These are phyloP conservation scores for Juncus effusus DNA, from an alignment of 176 grass and related monocot species.

Conservation along the genomic window DNA sequence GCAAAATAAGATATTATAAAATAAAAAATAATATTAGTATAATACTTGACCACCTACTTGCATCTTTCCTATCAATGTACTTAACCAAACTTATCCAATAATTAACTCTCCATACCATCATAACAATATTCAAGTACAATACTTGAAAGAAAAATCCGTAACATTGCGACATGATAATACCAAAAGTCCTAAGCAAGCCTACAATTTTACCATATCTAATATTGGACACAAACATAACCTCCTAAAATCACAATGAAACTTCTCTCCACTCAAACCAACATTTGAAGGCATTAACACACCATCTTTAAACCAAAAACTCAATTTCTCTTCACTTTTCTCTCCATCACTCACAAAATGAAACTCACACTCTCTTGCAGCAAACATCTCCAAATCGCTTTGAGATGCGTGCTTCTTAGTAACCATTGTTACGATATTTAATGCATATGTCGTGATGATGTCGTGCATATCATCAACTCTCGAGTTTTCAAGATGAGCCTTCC, in stretches of 20 bases:
- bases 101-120: too few species aligned
- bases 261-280: slow-evolving; percentile 9
- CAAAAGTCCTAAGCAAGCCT: not conserved
- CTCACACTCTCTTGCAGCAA: slow-evolving; percentile 49
- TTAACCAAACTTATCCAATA: too few species aligned
- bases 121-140: too few species aligned
- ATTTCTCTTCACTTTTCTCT: slow-evolving; percentile 34
- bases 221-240: slow-evolving; percentile 63
- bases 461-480: slow-evolving; percentile 77
- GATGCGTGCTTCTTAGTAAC: slow-evolving; percentile 47
- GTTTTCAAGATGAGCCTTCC: slow-evolving; percentile 32
- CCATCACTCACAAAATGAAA: slow-evolving; percentile 48
- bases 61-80: too few species aligned
- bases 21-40: too few species aligned
- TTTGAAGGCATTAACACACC: slow-evolving; percentile 71
- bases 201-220: slow-evolving; percentile 29
- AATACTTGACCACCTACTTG: too few species aligned
- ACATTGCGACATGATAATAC: not conserved
- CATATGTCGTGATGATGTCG: slow-evolving; percentile 67
- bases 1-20: too few species aligned
- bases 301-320: slow-evolving; percentile 74
- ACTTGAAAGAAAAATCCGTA: too few species aligned
- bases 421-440: slow-evolving; percentile 49
- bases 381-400: slow-evolving; percentile 33
- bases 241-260: slow-evolving; percentile 66